Conservation (phyloP, 192 early-diverging fungal genomes). For the Coemansia sp. region DNA sequence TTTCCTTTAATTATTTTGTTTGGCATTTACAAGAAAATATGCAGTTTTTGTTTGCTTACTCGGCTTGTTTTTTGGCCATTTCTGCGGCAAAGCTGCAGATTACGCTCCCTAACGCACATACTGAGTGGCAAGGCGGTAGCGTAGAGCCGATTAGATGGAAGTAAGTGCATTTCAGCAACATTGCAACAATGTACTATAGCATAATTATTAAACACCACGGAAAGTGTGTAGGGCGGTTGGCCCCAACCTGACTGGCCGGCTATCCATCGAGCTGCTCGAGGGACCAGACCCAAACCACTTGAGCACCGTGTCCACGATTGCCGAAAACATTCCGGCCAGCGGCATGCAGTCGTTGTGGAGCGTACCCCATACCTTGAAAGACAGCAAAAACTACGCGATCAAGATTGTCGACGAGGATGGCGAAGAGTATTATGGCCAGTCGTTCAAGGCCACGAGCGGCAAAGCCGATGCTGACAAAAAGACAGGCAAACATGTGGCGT, state of each 20-base stretch:
- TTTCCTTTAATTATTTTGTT: not conserved
- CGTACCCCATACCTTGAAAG: slow-evolving; percentile 42
- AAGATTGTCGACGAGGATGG: slow-evolving; percentile 48
- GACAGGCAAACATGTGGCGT: not conserved
- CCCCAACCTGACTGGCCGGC: slow-evolving; percentile 25
- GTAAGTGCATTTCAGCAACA: slow-evolving; percentile 21
- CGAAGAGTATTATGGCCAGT: slow-evolving; percentile 52
- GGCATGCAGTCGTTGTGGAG: slow-evolving; percentile 34
- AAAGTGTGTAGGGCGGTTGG: slow-evolving; percentile 27
- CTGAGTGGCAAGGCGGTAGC: slow-evolving; percentile 44
- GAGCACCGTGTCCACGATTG: slow-evolving; percentile 43
- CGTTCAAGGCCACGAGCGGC: slow-evolving; percentile 34
- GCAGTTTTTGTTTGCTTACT: slow-evolving; percentile 13
- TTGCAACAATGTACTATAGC: not conserved
- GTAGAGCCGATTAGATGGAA: slow-evolving; percentile 47
- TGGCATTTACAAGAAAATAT: slow-evolving; percentile 3
- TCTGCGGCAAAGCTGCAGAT: slow-evolving; percentile 45
- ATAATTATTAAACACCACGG: not conserved
- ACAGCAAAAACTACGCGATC: slow-evolving; percentile 51
- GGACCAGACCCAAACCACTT: slow-evolving; percentile 45
- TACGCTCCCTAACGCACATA: slow-evolving; percentile 47
- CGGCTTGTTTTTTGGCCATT: slow-evolving; percentile 19
- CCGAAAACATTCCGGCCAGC: slow-evolving; percentile 44
- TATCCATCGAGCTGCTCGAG: slow-evolving; percentile 54
- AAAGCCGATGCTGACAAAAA: slow-evolving; percentile 24